phyloP scores from a whole-genome alignment of 2,329 filamentous ascomycete genomes.

The Hortaea werneckii region DNA sequence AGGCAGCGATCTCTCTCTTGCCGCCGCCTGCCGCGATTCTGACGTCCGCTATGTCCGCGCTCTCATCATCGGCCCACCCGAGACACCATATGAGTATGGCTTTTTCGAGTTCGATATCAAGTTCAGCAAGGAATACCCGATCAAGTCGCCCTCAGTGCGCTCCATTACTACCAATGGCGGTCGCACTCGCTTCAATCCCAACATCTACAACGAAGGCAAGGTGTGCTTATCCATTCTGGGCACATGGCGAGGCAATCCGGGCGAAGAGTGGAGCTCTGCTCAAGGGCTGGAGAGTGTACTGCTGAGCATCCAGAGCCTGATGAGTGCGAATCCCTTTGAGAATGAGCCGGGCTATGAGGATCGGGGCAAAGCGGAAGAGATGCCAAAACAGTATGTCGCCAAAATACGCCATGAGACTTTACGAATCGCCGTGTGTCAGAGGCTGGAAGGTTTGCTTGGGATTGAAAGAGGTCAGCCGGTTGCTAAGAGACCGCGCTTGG shows the following conservation, averaged over 20 bases:
- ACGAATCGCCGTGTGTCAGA: constrained; percentile 74
- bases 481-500: constrained; percentile 2
- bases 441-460: constrained; percentile 68
- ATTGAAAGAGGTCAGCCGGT: constrained; percentile 4
- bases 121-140: constrained; percentile 65
- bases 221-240: constrained; percentile 71
- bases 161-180: constrained; percentile 80
- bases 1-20: constrained; percentile 73
- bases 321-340: constrained; percentile 79
- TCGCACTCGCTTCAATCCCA: constrained; percentile 85
- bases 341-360: constrained; percentile 93
- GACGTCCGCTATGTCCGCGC: constrained; percentile 84
- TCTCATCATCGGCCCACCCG: constrained; percentile 82
- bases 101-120: constrained; percentile 70
- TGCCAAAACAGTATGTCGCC: constrained; percentile 18
- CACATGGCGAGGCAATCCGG: constrained; percentile 83
- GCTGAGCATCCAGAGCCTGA: constrained; percentile 89
- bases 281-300: constrained; percentile 91
- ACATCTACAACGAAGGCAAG: constrained; percentile 85
- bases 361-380: constrained; percentile 25
- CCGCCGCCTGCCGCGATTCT: constrained; percentile 75
- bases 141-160: constrained; percentile 48
- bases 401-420: constrained; percentile 88
- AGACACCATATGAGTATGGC: constrained; percentile 92
- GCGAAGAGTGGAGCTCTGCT: constrained; percentile 93